A percentile compares a stretch with the other conserved stretches of the same genome.
These are phyloP conservation scores for Lentinula detonsa DNA, from an alignment of 768 basidiomycete species.

Conservation along the genomic window DNA sequence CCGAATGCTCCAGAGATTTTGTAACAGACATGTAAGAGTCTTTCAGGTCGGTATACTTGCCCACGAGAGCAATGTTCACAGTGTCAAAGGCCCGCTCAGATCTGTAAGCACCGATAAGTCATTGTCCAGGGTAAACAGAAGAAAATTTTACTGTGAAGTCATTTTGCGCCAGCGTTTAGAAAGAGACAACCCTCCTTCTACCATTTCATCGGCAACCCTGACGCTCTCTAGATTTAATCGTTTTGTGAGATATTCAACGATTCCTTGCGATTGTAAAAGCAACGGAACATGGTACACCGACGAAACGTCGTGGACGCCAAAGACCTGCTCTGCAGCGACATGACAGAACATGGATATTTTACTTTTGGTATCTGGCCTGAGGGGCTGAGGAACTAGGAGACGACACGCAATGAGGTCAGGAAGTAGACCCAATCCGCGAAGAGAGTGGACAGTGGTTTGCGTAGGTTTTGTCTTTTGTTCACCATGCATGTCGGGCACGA, in stretches of 20 bases:
- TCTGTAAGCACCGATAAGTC: slow-evolving; percentile 31
- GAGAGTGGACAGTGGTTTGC: slow-evolving; percentile 91
- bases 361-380: slow-evolving; percentile 82
- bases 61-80: slow-evolving; percentile 87
- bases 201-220: slow-evolving; percentile 47
- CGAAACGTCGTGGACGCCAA: slow-evolving; percentile 93
- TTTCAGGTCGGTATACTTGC: slow-evolving; percentile 95
- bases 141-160: slow-evolving; percentile 60
- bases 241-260: slow-evolving; percentile 76
- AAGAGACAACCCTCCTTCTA: slow-evolving; percentile 58
- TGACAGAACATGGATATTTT: slow-evolving; percentile 99
- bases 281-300: slow-evolving; percentile 98
- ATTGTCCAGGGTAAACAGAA: background rate
- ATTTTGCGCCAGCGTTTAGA: slow-evolving; percentile 75
- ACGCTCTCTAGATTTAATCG: slow-evolving; percentile 69
- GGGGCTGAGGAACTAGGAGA: slow-evolving; percentile 68
- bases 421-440: slow-evolving; percentile 86
- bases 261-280: slow-evolving; percentile 87
- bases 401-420: slow-evolving; percentile 97
- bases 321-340: slow-evolving; percentile 80
- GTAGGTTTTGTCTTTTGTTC: slow-evolving; percentile 99
- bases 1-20: slow-evolving; percentile 95
- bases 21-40: slow-evolving; percentile 99
- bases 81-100: slow-evolving; percentile 89
- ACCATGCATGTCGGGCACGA: slow-evolving; percentile 98